Evolutionary conservation across 1,284 basidiomycete species (phyloP).

Genomic region (Boletellus deceptivus): DNA sequence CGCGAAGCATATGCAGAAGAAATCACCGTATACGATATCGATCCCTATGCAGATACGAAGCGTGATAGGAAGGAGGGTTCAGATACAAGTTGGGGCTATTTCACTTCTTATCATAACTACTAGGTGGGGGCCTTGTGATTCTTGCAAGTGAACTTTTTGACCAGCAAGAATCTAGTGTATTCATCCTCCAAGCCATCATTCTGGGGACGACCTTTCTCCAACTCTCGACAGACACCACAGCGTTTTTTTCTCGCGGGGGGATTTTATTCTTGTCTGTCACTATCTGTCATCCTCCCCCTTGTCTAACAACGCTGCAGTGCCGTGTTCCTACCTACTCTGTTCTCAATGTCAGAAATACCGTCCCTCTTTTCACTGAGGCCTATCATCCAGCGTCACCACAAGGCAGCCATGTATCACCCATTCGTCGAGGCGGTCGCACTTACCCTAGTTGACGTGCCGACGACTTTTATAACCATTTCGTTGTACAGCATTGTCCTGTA

Average conservation of each 20-base stretch:
- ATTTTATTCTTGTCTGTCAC: conserved; percentile 62
- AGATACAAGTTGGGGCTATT: conserved; percentile 62
- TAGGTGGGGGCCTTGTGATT: conserved; percentile 25
- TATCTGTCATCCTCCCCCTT: not conserved
- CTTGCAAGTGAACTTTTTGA: conserved; percentile 28
- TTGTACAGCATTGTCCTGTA: conserved; percentile 54
- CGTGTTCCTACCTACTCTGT: conserved; percentile 32
- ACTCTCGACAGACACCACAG: conserved; percentile 57
- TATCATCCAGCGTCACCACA: conserved; percentile 54
- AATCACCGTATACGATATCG: conserved; percentile 49
- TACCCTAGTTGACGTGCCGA: conserved; percentile 59
- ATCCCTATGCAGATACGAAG: conserved; percentile 63
- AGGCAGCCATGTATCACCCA: conserved; percentile 55
- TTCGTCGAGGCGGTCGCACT: conserved; percentile 56
- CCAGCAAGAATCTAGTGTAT: conserved; percentile 31
- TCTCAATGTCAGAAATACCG: conserved; percentile 40
- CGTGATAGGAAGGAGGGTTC: conserved; percentile 63
- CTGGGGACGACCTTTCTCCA: conserved; percentile 77
- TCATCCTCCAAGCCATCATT: conserved; percentile 67
- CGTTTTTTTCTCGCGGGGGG: conserved; percentile 81
- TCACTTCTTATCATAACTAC: conserved; percentile 39
- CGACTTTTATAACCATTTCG: conserved; percentile 44
- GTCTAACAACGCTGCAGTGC: conserved; percentile 19
- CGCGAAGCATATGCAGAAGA: conserved; percentile 39
- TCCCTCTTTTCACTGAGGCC: conserved; percentile 53